phyloP scores from a whole-genome alignment of 2,329 filamentous ascomycete genomes.

The Fusarium sp. region DNA sequence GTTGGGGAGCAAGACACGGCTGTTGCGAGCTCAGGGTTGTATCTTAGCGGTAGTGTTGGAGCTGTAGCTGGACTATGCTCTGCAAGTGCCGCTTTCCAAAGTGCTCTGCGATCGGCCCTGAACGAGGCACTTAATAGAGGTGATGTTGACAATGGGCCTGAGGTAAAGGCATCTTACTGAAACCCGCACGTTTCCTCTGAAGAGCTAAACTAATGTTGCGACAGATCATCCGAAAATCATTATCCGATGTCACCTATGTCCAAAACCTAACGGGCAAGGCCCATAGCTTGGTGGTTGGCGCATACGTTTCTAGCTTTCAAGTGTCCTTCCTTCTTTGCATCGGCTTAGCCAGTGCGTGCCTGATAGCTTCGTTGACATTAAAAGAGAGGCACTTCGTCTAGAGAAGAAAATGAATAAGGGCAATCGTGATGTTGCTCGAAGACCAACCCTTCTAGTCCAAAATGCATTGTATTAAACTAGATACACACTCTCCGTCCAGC shows the following conservation, averaged over 20 bases:
- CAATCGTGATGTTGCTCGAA: background rate
- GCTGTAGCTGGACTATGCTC: background rate
- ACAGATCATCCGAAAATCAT: background rate
- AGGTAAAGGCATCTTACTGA: too few species aligned
- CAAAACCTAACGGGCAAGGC: background rate
- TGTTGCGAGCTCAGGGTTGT: background rate
- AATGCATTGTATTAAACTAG: background rate
- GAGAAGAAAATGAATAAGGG: background rate
- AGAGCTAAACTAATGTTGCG: background rate
- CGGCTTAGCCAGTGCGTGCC: background rate
- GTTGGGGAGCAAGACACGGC: background rate
- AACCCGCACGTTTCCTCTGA: too few species aligned
- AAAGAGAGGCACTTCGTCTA: background rate
- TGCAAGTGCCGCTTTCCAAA: background rate
- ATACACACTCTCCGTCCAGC: background rate
- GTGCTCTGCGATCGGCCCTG: background rate
- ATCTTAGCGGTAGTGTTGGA: background rate
- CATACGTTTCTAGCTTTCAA: background rate
- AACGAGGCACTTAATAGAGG: background rate
- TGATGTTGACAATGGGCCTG: background rate
- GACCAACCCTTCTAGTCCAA: background rate
- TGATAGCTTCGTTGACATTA: background rate
- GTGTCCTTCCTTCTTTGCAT: background rate
- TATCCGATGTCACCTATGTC: background rate
- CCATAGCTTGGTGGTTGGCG: background rate